phyloP scores from a whole-genome alignment of 192 early-diverging fungal genomes.

The Entomortierella parvispora region DNA sequence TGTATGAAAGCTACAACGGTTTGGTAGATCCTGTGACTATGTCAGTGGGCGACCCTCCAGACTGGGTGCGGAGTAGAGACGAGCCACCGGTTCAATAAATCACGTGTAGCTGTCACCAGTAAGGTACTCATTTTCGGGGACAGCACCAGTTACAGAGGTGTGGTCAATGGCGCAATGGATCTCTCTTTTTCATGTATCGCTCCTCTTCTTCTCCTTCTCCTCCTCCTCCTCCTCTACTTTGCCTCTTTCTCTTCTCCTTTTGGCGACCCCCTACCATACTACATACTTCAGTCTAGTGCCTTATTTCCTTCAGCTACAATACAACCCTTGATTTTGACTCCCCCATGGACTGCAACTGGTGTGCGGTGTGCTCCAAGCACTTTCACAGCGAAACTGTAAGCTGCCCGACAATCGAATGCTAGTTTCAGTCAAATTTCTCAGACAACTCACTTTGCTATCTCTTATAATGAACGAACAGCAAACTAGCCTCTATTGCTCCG shows the following conservation, averaged over 20 bases:
- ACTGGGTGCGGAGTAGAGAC: conserved; percentile 63
- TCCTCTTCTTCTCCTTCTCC: not conserved
- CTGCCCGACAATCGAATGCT: too few species aligned
- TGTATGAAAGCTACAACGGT: conserved; percentile 79
- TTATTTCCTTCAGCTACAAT: not conserved
- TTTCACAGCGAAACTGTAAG: conserved; percentile 50
- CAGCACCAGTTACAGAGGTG: conserved; percentile 17
- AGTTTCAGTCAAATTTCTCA: not conserved
- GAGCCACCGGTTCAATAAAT: too few species aligned
- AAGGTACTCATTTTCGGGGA: conserved; percentile 45
- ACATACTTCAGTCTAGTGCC: not conserved
- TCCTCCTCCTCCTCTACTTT: not conserved
- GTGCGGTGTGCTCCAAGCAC: conserved; percentile 51
- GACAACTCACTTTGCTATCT: not conserved
- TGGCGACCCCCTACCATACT: not conserved
- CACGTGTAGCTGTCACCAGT: conserved; percentile 18
- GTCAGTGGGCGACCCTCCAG: conserved; percentile 73
- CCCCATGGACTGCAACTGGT: conserved; percentile 51
- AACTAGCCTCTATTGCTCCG: conserved; percentile 46
- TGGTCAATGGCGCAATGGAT: not conserved
- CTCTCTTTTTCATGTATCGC: not conserved
- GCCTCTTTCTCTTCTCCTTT: not conserved
- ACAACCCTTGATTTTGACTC: not conserved
- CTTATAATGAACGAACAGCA: conserved; percentile 11
- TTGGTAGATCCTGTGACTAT: conserved; percentile 70